Base-by-base conservation (phyloP, 352 stramenopile species). In the Peronosclerospora sorghi region DNA sequence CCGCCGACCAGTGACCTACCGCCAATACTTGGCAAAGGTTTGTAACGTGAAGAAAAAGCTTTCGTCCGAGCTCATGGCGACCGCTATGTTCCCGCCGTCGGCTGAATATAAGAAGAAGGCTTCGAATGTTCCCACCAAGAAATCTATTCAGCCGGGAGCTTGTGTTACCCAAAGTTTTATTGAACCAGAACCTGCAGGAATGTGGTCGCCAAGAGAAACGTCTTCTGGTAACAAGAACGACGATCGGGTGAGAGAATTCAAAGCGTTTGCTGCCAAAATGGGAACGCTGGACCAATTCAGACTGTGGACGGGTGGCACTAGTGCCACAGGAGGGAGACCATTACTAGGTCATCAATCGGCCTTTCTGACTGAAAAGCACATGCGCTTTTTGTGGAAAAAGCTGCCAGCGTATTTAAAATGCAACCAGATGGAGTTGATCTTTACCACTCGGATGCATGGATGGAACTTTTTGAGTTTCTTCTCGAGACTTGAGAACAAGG, bases 391-490 rank as follows among this genome's bases (percentile, higher is more conserved):
- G 2, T 74, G 62, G 62, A 69, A 68, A 7, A 60, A 79, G 14
- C 39, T 88, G 13, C 76, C 76, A 1, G 57, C 54, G 14, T 83
- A 80, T 29, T 32, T 88, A 35, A 68, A 59, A 18, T 83, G 68
- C 51, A 83, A 83, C 41, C 59, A 81, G 42, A 79, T 83, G 72
- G 68, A 84, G 48, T 58, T 88, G 23, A 58, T 62, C 20, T 88
- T 71, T 45, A 68, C 62, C 27, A 86, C 71, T 17, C 66, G 68
- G 7, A 50, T 56, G 15, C 73, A 88, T 45, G 76, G 76, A 9
- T 88, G 73, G 67, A 88, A 75, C 43, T 51, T 73, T 39, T 46
- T 87, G 17, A 83, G 67, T 26, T 84, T 86, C 38, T 88, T 78
- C 42, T 46, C 67, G 1, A 56, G 47, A 35, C 53, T 83, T 8